Conservation (phyloP, 1,284 basidiomycete genomes). For the Irpex sp. region DNA sequence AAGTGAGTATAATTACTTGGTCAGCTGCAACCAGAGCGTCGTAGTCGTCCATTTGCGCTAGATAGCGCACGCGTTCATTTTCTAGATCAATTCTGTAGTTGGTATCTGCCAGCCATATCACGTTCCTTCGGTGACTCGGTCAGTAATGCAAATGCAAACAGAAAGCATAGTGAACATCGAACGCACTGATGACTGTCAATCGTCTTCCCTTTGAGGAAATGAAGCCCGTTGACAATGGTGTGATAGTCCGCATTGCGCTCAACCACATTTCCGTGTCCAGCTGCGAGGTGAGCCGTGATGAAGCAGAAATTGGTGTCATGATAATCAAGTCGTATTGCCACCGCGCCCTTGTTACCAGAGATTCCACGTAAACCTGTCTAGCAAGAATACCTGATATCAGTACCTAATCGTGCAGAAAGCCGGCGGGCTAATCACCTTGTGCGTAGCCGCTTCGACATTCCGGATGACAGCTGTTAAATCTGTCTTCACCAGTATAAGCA, state of each 20-base stretch:
- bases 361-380: slow-evolving; percentile 95
- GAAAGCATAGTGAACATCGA: not conserved
- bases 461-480: slow-evolving; percentile 78
- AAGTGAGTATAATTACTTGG: slow-evolving; percentile 51
- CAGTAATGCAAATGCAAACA: not conserved
- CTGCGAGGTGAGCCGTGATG: slow-evolving; percentile 93
- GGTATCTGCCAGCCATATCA: slow-evolving; percentile 93
- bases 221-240: slow-evolving; percentile 81
- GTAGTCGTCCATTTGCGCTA: slow-evolving; percentile 64
- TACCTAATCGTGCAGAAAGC: not conserved
- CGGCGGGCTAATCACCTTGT: slow-evolving; percentile 60
- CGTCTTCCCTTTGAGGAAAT: slow-evolving; percentile 86
- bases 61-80: slow-evolving; percentile 74
- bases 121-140: slow-evolving; percentile 48
- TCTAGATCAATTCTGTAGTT: slow-evolving; percentile 93
- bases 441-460: slow-evolving; percentile 87
- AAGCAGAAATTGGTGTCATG: slow-evolving; percentile 93
- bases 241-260: slow-evolving; percentile 93
- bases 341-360: slow-evolving; percentile 96
- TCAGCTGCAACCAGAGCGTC: slow-evolving; percentile 78
- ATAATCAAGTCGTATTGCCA: slow-evolving; percentile 89
- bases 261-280: slow-evolving; percentile 85
- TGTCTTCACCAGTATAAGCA: slow-evolving; percentile 82
- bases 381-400: not conserved
- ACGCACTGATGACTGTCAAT: slow-evolving; percentile 88